Base-by-base conservation (phyloP, 306 rosid genomes). In the Cucumis melo region DNA sequence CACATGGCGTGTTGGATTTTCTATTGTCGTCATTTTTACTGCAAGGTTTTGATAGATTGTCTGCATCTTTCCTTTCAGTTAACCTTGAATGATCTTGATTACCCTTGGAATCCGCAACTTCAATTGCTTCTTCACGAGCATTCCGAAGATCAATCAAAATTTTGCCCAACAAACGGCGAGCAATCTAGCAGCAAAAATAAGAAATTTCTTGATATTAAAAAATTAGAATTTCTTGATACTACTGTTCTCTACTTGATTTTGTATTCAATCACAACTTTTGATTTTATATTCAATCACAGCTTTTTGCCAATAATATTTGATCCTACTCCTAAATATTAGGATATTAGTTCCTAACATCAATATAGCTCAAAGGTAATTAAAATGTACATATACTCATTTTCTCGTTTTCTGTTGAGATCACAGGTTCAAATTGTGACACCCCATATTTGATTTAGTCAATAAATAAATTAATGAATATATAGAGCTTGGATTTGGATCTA, bases 91-190 rank as follows among this genome's bases (percentile, higher is more conserved):
- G 79, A 29, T 91, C 97, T 59, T 88, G 96, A 76, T 74, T 84
- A 72, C 88, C 81, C 88, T 90, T 94, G 67, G 89, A 84, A 78
- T 90, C 98, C 11, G 94, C 92, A 79, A 94, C 96, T 67, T 87
- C 85, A 81, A 92, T 87, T 78, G 99, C 99, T 88, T 94, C 99
- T 82, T 94, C 99, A 51, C 93, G 93, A 74, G 99, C 90, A 80
- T 94, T 94, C 82, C 97, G 86, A 87, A 94, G 79, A 84, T 94
- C 99, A 78, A 94, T 94, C 89, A 94, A 68, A 78, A 94, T 80
- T 82, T 94, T 94, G 51, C 99, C 99, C 91, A 94, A 81, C 79
- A 94, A 80, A 82, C 99, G 96, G 57, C 99, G 99, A 76, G 99
- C 99, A 73, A 94, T 83, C 99, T 94, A 81, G 70, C 77, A 82